Evolutionary conservation across 257 asterid species (phyloP).

Genomic region (Orobanche coerulescens): DNA sequence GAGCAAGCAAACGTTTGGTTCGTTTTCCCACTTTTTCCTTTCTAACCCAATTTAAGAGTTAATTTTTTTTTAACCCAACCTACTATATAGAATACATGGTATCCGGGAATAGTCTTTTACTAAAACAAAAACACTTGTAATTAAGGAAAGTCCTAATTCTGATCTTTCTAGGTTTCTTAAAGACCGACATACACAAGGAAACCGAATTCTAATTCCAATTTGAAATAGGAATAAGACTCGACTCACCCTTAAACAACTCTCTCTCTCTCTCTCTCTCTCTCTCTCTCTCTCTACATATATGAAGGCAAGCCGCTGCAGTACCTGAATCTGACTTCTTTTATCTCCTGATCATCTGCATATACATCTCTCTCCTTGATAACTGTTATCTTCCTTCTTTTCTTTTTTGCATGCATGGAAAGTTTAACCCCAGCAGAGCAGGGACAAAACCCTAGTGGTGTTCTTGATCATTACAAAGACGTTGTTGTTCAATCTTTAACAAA

Average conservation of each 20-base stretch:
- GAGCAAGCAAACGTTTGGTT: too few species aligned
- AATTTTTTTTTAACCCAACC: too few species aligned
- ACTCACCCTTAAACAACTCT: too few species aligned
- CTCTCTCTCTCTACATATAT: too few species aligned
- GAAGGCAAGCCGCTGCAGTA: neutral
- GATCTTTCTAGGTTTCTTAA: neutral
- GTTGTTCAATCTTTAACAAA: neutral
- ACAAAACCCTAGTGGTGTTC: neutral
- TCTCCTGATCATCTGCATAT: too few species aligned
- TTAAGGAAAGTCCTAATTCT: neutral
- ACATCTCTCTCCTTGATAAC: neutral
- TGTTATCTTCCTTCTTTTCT: neutral
- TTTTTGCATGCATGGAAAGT: constrained; percentile 3
- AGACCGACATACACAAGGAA: neutral
- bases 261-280: too few species aligned
- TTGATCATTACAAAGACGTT: neutral
- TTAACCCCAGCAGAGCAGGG: neutral
- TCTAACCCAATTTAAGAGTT: too few species aligned
- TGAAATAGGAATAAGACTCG: too few species aligned
- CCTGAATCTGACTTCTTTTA: neutral
- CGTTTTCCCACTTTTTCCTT: too few species aligned
- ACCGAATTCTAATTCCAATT: neutral
- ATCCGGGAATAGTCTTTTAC: neutral
- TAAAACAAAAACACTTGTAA: neutral
- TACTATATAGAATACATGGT: too few species aligned